Evolutionary conservation across 2,329 filamentous ascomycete genomes (phyloP).

Genomic region (Aspergillus tubingensis): DNA sequence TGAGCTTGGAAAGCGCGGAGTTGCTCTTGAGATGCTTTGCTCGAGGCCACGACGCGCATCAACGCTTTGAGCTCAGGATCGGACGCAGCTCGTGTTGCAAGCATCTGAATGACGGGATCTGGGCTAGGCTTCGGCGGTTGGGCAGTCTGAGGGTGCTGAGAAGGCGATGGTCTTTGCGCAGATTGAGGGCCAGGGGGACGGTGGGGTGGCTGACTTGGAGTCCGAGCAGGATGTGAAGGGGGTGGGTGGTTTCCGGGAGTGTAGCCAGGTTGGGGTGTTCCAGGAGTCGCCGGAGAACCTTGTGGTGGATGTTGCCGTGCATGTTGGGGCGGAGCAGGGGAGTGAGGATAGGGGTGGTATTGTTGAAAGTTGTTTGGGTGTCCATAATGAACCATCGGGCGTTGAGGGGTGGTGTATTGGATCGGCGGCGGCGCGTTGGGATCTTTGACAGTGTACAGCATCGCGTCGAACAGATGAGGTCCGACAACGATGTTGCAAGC

Average conservation of each 20-base stretch:
- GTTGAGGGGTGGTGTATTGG: conserved; percentile 42
- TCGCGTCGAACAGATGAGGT: conserved; percentile 63
- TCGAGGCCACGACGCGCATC: conserved; percentile 54
- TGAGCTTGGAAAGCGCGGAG: conserved; percentile 53
- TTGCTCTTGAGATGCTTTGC: conserved; percentile 51
- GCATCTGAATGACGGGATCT: conserved; percentile 56
- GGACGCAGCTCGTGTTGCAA: conserved; percentile 52
- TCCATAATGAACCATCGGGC: conserved; percentile 47
- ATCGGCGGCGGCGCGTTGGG: conserved; percentile 42
- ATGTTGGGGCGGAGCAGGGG: conserved; percentile 27
- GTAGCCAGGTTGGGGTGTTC: conserved; percentile 31
- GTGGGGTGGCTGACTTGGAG: conserved; percentile 20
- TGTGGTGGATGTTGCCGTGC: conserved; percentile 31
- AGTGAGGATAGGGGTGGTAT: conserved; percentile 42
- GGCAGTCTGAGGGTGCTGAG: conserved; percentile 31
- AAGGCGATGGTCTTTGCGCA: conserved; percentile 30
- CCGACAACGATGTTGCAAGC: conserved; percentile 62
- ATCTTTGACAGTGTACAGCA: conserved; percentile 58
- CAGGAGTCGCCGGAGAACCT: conserved; percentile 26
- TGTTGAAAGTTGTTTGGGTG: conserved; percentile 44
- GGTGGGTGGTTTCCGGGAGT: conserved; percentile 25
- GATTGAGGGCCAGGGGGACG: conserved; percentile 27
- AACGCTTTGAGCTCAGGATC: conserved; percentile 52
- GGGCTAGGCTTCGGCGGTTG: conserved; percentile 47
- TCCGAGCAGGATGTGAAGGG: conserved; percentile 21